Conservation (phyloP, 371 early-diverging fungal species). For the Actinomucor elegans region DNA sequence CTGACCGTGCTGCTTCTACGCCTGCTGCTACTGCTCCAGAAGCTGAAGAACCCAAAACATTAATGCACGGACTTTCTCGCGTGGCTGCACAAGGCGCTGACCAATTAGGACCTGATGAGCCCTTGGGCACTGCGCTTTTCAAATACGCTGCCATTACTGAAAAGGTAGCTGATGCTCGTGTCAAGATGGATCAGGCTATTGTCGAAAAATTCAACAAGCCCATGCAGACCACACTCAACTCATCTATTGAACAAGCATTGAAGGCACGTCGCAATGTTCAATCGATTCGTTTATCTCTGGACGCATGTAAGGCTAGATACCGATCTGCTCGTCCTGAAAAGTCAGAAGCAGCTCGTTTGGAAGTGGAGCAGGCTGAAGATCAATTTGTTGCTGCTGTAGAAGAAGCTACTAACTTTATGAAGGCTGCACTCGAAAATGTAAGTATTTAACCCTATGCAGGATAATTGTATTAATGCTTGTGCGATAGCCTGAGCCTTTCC, state of each 20-base stretch:
- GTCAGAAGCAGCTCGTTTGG: constrained; percentile 71
- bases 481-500: constrained; percentile 75
- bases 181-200: constrained; percentile 73
- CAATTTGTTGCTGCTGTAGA: constrained; percentile 88
- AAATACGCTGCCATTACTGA: constrained; percentile 84
- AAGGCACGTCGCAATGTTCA: constrained; percentile 82
- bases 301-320: constrained; percentile 77
- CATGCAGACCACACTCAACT: constrained; percentile 66
- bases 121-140: constrained; percentile 77
- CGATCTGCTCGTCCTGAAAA: constrained; percentile 72
- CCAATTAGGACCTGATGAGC: constrained; percentile 71
- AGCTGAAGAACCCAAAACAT: constrained; percentile 51
- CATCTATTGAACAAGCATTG: constrained; percentile 75
- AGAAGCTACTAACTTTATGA: constrained; percentile 91
- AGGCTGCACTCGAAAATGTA: constrained; percentile 80
- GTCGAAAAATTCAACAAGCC: constrained; percentile 76
- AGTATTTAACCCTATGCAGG: constrained; percentile 8
- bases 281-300: constrained; percentile 77
- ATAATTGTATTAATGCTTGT: too few relatives aligned
- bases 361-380: constrained; percentile 89
- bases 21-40: not conserved
- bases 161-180: constrained; percentile 74
- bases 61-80: constrained; percentile 74
- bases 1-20: constrained; percentile 34
- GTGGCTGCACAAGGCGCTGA: constrained; percentile 56